phyloP scores from a whole-genome alignment of 768 basidiomycete species.

The Mycena leptocephala region DNA sequence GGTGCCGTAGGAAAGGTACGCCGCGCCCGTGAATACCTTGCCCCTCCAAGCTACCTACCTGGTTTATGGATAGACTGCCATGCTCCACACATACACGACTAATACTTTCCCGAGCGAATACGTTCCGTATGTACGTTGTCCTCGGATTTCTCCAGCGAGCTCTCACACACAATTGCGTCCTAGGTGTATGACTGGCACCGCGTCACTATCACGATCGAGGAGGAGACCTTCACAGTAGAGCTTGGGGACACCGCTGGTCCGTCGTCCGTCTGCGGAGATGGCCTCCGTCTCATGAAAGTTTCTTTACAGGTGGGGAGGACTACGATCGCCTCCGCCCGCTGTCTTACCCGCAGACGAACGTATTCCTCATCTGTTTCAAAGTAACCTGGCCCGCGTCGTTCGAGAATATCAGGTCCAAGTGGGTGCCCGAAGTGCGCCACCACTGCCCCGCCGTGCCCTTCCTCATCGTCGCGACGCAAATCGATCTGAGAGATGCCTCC shows the following conservation, averaged over 20 bases:
- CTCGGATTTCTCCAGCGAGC: conserved; percentile 33
- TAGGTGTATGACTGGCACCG: conserved; percentile 98
- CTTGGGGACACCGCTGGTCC: conserved; percentile 98
- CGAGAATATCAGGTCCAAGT: conserved; percentile 99
- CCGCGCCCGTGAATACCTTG: background rate
- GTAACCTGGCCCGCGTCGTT: conserved; percentile 98
- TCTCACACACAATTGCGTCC: conserved; percentile 37
- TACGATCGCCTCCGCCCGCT: no score
- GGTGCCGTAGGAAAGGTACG: background rate
- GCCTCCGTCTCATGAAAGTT: background rate
- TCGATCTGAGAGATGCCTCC: conserved; percentile 95
- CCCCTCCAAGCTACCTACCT: no score
- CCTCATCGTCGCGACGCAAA: conserved; percentile 98
- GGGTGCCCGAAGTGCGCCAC: conserved; percentile 99
- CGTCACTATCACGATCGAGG: conserved; percentile 99
- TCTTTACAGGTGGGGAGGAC: conserved; percentile 91
- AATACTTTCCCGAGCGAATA: conserved; percentile 99
- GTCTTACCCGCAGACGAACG: no score
- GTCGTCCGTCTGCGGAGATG: conserved; percentile 48
- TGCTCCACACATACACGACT: conserved; percentile 96
- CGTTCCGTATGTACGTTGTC: conserved; percentile 89
- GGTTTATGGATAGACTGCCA: conserved; percentile 89
- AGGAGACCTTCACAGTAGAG: conserved; percentile 98
- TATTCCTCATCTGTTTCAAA: no score
- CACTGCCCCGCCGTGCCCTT: conserved; percentile 99